Evolutionary conservation across 495 filamentous ascomycete species (phyloP).

Genomic region (Usnea hakonensis): DNA sequence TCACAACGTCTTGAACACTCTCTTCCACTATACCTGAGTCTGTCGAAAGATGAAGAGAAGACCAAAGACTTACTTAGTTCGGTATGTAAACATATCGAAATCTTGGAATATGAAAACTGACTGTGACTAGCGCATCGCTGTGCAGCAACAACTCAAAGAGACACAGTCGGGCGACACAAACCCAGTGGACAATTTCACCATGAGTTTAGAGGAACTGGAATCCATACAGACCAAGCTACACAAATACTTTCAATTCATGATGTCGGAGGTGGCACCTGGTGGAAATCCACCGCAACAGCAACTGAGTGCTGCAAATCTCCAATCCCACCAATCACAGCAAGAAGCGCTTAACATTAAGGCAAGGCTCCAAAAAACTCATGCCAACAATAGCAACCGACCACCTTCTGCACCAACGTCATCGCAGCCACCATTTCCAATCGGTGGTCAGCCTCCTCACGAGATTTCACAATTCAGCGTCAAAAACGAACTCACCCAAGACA

Average conservation of each 20-base stretch:
- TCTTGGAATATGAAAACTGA: slow-evolving; percentile 23
- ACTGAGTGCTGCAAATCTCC: slow-evolving; percentile 59
- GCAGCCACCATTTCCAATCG: slow-evolving; percentile 60
- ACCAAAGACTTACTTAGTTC: slow-evolving; percentile 38
- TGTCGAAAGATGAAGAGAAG: slow-evolving; percentile 37
- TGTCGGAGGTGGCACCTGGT: too few relatives aligned
- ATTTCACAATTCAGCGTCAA: slow-evolving; percentile 49
- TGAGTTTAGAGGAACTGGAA: slow-evolving; percentile 50
- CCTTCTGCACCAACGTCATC: slow-evolving; percentile 59
- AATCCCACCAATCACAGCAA: slow-evolving; percentile 48
- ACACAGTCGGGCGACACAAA: slow-evolving; percentile 34
- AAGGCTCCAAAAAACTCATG: slow-evolving; percentile 50
- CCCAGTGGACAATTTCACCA: slow-evolving; percentile 49
- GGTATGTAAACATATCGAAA: slow-evolving; percentile 26
- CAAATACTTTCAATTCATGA: slow-evolving; percentile 37
- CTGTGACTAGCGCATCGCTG: slow-evolving; percentile 42
- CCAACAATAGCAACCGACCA: slow-evolving; percentile 43
- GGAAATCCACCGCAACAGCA: slow-evolving; percentile 35
- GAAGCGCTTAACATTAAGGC: slow-evolving; percentile 42
- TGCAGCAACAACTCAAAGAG: slow-evolving; percentile 54
- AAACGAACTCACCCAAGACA: slow-evolving; percentile 42
- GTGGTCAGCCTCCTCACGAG: slow-evolving; percentile 63
- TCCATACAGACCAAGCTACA: slow-evolving; percentile 40
- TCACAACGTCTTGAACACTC: slow-evolving; percentile 38
- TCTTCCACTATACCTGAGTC: slow-evolving; percentile 35